Conservation (phyloP, 176 grass and related monocot species). For the Musa troglodytarum region DNA sequence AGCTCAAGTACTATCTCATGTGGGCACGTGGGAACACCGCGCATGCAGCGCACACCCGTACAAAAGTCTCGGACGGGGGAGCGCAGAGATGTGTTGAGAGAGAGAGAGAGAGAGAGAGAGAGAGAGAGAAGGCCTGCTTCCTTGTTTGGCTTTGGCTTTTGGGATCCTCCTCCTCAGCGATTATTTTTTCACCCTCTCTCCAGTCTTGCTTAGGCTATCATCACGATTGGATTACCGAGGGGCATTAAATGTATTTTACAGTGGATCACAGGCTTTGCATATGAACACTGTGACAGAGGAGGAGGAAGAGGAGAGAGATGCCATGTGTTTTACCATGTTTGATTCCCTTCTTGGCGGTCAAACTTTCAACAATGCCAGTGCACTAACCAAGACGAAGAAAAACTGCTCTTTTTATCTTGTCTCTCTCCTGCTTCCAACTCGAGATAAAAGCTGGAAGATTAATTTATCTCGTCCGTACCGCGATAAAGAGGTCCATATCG, state of each 20-base stretch:
- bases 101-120: neutral
- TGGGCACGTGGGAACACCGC: constrained; percentile 20
- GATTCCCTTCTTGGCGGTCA: constrained; percentile 28
- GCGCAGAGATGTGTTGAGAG: no score
- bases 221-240: constrained; percentile 30
- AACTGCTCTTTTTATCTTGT: neutral
- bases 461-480: neutral
- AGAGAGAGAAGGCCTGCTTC: neutral
- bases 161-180: neutral
- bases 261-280: constrained; percentile 11
- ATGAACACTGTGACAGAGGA: neutral
- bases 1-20: constrained; percentile 7
- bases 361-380: constrained; percentile 21
- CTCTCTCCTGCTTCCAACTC: no score
- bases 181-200: neutral
- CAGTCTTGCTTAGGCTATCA: neutral
- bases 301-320: constrained; percentile 4
- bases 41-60: constrained; percentile 5
- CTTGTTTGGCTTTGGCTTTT: neutral
- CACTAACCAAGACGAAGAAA: constrained; percentile 19
- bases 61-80: neutral
- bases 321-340: constrained; percentile 23
- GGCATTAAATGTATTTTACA: constrained; percentile 21
- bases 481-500: neutral
- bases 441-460: neutral